Base-by-base conservation (phyloP, 2,329 filamentous ascomycete genomes). In the Neonectria sp. region DNA sequence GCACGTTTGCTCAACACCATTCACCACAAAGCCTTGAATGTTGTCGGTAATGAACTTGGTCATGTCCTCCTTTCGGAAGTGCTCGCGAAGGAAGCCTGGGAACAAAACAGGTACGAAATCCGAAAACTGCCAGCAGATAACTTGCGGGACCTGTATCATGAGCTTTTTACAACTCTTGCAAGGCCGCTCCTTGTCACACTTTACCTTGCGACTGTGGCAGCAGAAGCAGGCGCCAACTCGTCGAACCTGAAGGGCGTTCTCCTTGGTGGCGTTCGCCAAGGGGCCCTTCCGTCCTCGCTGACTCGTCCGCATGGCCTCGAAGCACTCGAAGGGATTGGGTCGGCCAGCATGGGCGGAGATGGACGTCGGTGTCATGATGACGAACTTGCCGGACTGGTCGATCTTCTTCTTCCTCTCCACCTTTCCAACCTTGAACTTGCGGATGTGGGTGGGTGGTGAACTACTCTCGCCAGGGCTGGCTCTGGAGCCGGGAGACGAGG, bases 171-270 rank as follows among this genome's bases (percentile, higher is more conserved):
- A 90, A 78, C 85, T 88, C 76, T 84, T 84, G 78, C 88, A 90
- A 0, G 88, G 86, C 52, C 87, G 80, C 71, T 86, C 82, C 69
- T 84, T 84, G 75, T 88, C 86, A 69, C 88, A 89, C 75, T 85
- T 86, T 60, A 90, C 88, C 76, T 90, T 90, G 70, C 88, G 86
- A 64, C 84, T 86, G 73, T 88, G 86, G 73, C 88, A 90, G 78
- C 86, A 88, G 79, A 89, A 89, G 74, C 88, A 90, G 11, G 88
- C 88, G 6, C 88, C 87, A 5, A 82, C 76, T 35, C 86, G 82
- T 17, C 88, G 83, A 12, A 90, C 86, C 62, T 87, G 83, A 3
- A 89, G 80, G 1, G 88, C 88, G 52, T 82, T 85, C 76, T 88
- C 82, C 74, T 88, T 88, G 33, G 83, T 86, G n/a, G 86, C 83